A percentile compares a stretch with the other conserved stretches of the same genome.
These are phyloP conservation scores for Cercospora nicotianae DNA, from an alignment of 2,329 filamentous ascomycete species.

Conservation along the genomic window DNA sequence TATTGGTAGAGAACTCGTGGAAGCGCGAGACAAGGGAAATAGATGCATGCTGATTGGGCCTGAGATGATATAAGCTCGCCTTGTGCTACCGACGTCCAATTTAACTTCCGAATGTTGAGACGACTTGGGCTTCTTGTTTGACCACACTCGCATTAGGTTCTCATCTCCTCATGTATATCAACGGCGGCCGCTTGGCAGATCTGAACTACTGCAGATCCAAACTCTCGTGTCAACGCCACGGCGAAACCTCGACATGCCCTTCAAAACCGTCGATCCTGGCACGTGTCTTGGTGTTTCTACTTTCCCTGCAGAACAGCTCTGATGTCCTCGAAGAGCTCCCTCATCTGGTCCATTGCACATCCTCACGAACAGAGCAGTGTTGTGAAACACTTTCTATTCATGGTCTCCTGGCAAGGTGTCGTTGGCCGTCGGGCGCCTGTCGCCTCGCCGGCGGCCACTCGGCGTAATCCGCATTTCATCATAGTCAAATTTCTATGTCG, in stretches of 20 bases:
- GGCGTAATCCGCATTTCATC: not conserved
- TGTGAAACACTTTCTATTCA: not conserved
- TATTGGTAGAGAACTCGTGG: constrained; percentile 40
- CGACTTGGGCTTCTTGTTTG: not conserved
- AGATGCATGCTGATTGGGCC: not conserved
- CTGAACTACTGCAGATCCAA: not conserved
- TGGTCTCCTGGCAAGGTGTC: not conserved
- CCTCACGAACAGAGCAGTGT: not conserved
- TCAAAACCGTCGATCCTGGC: not conserved
- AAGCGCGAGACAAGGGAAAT: not conserved
- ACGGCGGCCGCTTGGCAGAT: not conserved
- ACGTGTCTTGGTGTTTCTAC: not conserved
- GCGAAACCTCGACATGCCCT: not conserved
- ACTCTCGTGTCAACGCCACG: not conserved
- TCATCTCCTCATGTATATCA: not conserved
- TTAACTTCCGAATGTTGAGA: not conserved
- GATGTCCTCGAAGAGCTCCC: not conserved
- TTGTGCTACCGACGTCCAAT: not conserved
- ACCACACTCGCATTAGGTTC: not conserved
- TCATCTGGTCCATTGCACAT: not conserved
- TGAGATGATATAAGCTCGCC: not conserved
- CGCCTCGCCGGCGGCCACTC: not conserved
- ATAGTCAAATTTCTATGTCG: not conserved
- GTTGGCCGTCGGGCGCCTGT: not conserved
- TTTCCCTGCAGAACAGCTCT: not conserved